These are phyloP conservation scores for Rubia peregrina DNA, from an alignment of 305 asterid species.

Conservation along the genomic window DNA sequence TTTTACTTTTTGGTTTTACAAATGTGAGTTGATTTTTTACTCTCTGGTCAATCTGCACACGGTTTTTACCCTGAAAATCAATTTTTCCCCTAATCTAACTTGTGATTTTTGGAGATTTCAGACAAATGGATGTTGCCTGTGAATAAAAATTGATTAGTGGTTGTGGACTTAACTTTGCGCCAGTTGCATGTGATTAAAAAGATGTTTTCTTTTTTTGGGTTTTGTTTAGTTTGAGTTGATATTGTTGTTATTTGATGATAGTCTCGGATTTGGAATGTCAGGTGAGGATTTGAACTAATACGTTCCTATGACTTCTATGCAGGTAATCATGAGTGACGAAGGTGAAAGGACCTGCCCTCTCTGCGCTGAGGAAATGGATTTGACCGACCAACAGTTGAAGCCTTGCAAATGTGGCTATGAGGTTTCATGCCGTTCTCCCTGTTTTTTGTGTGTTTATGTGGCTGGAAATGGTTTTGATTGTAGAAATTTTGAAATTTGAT, in stretches of 20 bases:
- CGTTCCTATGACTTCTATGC: slow-evolving; percentile 2
- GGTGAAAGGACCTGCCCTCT: slow-evolving; percentile 98
- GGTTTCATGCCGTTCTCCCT: slow-evolving; percentile 32
- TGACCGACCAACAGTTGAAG: slow-evolving; percentile 96
- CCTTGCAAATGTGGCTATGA: slow-evolving; percentile 99
- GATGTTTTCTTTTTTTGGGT: no score
- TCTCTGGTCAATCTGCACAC: neutral
- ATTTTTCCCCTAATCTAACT: neutral
- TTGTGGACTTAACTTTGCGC: neutral
- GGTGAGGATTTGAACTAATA: slow-evolving; percentile 4
- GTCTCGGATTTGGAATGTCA: neutral
- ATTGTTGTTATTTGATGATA: neutral
- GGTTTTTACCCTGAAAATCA: neutral
- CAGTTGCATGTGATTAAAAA: neutral
- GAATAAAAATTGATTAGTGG: neutral
- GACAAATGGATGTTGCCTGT: slow-evolving; percentile 2
- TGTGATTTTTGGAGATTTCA: neutral
- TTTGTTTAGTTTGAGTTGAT: neutral
- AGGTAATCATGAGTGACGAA: slow-evolving; percentile 82
- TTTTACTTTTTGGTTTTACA: slow-evolving; percentile 36
- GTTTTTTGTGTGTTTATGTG: neutral
- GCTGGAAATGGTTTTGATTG: neutral
- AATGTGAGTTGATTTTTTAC: slow-evolving; percentile 18
- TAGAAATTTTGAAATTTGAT: neutral
- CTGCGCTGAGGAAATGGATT: slow-evolving; percentile 98